Conservation (phyloP, 2,329 filamentous ascomycete species). For the Diplodia intermedia region DNA sequence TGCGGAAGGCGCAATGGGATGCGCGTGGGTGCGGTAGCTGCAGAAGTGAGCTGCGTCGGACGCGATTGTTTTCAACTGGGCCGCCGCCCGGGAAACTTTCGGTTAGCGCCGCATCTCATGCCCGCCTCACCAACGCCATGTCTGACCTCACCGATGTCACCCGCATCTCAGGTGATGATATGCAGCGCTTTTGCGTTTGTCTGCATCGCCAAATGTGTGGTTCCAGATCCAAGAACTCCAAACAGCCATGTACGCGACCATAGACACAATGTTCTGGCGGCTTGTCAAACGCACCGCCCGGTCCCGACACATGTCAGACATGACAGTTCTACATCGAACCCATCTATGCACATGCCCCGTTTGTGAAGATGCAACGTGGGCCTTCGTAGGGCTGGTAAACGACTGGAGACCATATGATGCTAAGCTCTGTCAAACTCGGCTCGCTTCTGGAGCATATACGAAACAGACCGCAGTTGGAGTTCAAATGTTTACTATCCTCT, state of each 20-base stretch:
- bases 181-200: background rate
- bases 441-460: background rate
- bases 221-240: background rate
- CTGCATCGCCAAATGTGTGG: background rate
- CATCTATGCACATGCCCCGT: background rate
- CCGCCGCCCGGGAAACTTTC: conserved; percentile 31
- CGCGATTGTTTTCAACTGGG: conserved; percentile 35
- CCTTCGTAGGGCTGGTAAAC: background rate
- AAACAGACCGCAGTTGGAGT: background rate
- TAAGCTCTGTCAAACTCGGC: background rate
- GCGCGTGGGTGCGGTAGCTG: conserved; percentile 36
- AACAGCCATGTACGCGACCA: background rate
- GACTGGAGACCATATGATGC: background rate
- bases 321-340: background rate
- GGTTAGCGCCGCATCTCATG: conserved; percentile 27
- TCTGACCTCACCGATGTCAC: background rate
- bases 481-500: background rate
- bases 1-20: conserved; percentile 31
- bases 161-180: background rate
- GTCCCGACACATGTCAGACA: background rate
- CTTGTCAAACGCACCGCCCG: background rate
- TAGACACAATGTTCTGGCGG: background rate
- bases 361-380: background rate
- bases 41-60: conserved; percentile 25
- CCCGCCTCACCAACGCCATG: background rate